A percentile compares a stretch with the other conserved stretches of the same genome.
phyloP scores from a whole-genome alignment of 805 yeast species.

The Saccharomyces eubayanus region DNA sequence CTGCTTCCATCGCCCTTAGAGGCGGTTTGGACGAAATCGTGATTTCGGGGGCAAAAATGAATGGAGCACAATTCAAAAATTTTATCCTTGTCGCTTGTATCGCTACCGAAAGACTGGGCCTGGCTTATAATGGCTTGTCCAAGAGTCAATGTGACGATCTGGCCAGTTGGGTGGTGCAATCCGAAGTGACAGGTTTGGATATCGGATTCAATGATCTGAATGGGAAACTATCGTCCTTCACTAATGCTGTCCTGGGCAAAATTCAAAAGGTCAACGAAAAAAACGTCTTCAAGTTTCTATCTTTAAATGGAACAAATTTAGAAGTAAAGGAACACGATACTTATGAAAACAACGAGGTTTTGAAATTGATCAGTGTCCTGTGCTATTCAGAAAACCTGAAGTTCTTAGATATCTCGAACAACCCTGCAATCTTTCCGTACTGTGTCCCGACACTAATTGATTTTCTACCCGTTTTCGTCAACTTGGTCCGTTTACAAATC shows the following conservation, averaged over 20 bases:
- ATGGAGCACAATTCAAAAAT: conserved; percentile 42
- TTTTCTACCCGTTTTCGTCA: conserved; percentile 63
- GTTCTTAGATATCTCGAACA: conserved; percentile 72
- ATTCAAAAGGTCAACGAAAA: conserved; percentile 18
- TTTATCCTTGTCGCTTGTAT: conserved; percentile 55
- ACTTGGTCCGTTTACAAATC: conserved; percentile 56
- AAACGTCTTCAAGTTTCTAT: conserved; percentile 39
- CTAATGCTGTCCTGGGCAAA: conserved; percentile 19
- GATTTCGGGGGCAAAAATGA: conserved; percentile 73
- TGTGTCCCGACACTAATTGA: conserved; percentile 45
- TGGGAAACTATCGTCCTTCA: conserved; percentile 28
- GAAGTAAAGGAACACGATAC: conserved; percentile 39
- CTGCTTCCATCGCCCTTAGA: conserved; percentile 64
- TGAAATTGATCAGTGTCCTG: conserved; percentile 38
- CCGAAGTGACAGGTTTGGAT: conserved; percentile 59
- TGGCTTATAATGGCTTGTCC: conserved; percentile 68
- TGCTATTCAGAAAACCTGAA: conserved; percentile 50
- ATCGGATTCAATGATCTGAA: conserved; percentile 70
- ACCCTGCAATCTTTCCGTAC: conserved; percentile 59
- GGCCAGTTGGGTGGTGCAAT: conserved; percentile 48
- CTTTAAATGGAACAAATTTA: conserved; percentile 61
- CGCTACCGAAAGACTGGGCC: conserved; percentile 57
- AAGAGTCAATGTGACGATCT: conserved; percentile 48
- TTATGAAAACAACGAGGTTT: conserved; percentile 25
- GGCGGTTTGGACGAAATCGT: conserved; percentile 77